Evolutionary conservation across 352 stramenopile genomes (phyloP).

Genomic region (Phytophthora boehmeriae): DNA sequence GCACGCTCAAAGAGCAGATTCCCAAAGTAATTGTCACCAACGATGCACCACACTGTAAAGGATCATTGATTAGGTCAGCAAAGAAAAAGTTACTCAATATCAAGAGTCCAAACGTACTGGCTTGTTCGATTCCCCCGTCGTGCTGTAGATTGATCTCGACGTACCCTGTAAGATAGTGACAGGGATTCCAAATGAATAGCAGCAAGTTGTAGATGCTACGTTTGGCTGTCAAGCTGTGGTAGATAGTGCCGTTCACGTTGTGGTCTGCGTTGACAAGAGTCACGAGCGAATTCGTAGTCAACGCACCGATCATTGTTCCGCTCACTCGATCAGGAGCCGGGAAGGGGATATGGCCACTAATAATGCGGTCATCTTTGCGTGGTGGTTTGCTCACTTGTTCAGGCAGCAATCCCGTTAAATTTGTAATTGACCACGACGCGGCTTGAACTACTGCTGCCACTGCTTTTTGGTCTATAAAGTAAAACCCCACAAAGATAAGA

Average conservation of each 20-base stretch:
- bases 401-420: slow-evolving; percentile 25
- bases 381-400: slow-evolving; percentile 31
- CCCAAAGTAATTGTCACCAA: slow-evolving; percentile 47
- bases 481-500: background rate
- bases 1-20: slow-evolving; percentile 44
- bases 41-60: slow-evolving; percentile 47
- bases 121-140: slow-evolving; percentile 46
- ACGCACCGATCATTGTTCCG: slow-evolving; percentile 34
- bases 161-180: slow-evolving; percentile 50
- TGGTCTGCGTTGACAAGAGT: slow-evolving; percentile 47
- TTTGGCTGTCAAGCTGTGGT: slow-evolving; percentile 46
- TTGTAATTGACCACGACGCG: slow-evolving; percentile 36
- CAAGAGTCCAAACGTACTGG: slow-evolving; percentile 32
- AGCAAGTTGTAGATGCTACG: slow-evolving; percentile 45
- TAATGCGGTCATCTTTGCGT: slow-evolving; percentile 36
- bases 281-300: slow-evolving; percentile 42
- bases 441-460: slow-evolving; percentile 35
- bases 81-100: background rate
- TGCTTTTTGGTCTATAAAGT: slow-evolving; percentile 36
- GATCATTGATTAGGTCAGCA: background rate
- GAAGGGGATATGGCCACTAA: slow-evolving; percentile 42
- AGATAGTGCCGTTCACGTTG: slow-evolving; percentile 45
- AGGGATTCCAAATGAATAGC: slow-evolving; percentile 47
- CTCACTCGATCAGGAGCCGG: slow-evolving; percentile 28
- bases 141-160: slow-evolving; percentile 54